Conservation (phyloP, 495 filamentous ascomycete genomes). For the Podospora comata region DNA sequence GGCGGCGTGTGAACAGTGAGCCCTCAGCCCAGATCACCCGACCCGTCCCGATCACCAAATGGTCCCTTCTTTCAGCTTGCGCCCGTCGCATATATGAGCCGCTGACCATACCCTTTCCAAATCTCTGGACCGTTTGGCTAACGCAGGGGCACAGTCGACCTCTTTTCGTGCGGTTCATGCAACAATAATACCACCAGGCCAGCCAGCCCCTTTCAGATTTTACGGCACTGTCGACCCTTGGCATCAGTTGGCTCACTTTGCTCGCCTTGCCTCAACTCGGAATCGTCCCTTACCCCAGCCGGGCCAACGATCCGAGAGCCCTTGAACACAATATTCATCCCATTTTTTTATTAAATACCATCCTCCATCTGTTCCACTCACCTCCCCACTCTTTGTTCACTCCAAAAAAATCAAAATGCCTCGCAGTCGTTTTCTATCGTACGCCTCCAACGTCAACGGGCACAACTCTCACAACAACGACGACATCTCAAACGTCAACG, state of each 20-base stretch:
- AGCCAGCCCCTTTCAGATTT: background rate
- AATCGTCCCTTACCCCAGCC: background rate
- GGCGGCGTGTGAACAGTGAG: background rate
- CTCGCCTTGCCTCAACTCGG: background rate
- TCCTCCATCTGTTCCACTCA: background rate
- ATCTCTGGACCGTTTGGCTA: background rate
- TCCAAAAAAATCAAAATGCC: conserved; percentile 6
- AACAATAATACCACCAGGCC: background rate
- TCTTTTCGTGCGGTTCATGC: background rate
- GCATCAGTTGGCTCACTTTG: background rate
- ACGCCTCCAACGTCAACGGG: background rate
- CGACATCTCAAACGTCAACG: background rate
- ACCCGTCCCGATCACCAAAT: background rate
- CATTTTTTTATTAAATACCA: background rate
- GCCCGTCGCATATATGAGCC: background rate
- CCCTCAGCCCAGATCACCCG: no score
- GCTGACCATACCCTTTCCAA: background rate
- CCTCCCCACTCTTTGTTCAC: background rate
- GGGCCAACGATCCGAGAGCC: background rate
- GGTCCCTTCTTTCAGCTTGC: background rate
- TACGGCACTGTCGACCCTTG: background rate
- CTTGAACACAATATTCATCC: background rate
- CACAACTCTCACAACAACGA: background rate
- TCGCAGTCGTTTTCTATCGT: background rate
- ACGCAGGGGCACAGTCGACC: background rate